Evolutionary conservation across 768 basidiomycete species (phyloP).

Genomic region (Kwoniella dendrophila): DNA sequence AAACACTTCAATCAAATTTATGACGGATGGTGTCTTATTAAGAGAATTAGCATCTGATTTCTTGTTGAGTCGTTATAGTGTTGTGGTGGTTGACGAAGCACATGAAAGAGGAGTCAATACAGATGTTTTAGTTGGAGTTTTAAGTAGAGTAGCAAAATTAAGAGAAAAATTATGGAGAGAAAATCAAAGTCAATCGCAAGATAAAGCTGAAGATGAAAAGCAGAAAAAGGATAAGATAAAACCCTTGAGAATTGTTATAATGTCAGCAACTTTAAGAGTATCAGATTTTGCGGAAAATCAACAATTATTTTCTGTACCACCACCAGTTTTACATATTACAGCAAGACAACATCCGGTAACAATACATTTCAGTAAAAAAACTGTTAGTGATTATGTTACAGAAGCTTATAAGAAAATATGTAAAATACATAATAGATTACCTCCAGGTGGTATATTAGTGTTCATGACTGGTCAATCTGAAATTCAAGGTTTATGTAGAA

Average conservation of each 20-base stretch:
- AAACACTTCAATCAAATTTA: slow-evolving; percentile 93
- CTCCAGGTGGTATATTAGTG: slow-evolving; percentile 88
- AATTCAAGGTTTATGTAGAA: slow-evolving; percentile 79
- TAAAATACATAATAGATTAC: slow-evolving; percentile 90
- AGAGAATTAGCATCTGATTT: slow-evolving; percentile 92
- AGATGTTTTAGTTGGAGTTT: slow-evolving; percentile 91
- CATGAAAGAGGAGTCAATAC: slow-evolving; percentile 98
- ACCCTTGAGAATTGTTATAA: slow-evolving; percentile 91
- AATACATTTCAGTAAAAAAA: slow-evolving; percentile 86
- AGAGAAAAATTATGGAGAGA: slow-evolving; percentile 84
- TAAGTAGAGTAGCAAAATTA: slow-evolving; percentile 88
- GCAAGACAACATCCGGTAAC: slow-evolving; percentile 95
- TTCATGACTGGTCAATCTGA: slow-evolving; percentile 97
- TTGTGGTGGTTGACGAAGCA: slow-evolving; percentile 95
- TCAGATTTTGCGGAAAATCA: slow-evolving; percentile 87
- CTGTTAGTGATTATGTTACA: slow-evolving; percentile 79
- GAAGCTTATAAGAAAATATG: slow-evolving; percentile 86
- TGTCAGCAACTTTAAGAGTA: slow-evolving; percentile 96
- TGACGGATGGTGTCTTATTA: slow-evolving; percentile 97
- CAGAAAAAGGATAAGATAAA: slow-evolving; percentile 50
- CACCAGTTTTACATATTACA: slow-evolving; percentile 87
- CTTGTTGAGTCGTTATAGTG: slow-evolving; percentile 87
- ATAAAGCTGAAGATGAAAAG: too few species aligned
- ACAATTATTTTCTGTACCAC: slow-evolving; percentile 74
- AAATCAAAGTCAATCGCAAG: too few species aligned